A percentile compares a stretch with the other conserved stretches of the same genome.
phyloP scores from a whole-genome alignment of 192 early-diverging fungal genomes.

The Linnemannia schmuckeri region DNA sequence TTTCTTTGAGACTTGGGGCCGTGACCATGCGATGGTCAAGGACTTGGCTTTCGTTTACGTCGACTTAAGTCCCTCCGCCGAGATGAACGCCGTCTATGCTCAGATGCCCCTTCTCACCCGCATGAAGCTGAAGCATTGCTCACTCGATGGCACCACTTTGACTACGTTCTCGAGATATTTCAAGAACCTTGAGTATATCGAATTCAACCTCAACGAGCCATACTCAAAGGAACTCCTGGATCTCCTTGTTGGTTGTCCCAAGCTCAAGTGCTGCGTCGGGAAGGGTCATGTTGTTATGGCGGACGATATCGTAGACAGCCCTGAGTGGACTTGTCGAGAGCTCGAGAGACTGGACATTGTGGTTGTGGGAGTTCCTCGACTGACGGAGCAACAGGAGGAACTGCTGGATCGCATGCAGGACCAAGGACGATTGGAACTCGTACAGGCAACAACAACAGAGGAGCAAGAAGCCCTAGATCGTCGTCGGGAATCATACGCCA shows the following conservation, averaged over 20 bases:
- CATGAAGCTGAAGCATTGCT: not conserved
- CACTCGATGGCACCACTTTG: not conserved
- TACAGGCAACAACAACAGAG: not conserved
- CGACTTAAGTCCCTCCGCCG: not conserved
- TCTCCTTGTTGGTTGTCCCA: not conserved
- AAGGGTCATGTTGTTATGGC: not conserved
- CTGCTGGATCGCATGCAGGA: not conserved
- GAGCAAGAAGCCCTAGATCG: not conserved
- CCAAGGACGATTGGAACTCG: not conserved
- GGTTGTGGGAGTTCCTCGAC: not conserved
- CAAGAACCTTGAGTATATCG: not conserved
- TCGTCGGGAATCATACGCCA: not conserved
- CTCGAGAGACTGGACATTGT: not conserved
- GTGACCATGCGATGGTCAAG: not conserved
- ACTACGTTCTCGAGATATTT: not conserved
- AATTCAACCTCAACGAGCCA: not conserved
- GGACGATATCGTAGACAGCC: not conserved
- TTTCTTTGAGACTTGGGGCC: not conserved
- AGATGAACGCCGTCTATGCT: not conserved
- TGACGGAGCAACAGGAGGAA: not conserved
- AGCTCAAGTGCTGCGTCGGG: not conserved
- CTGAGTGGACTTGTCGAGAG: not conserved
- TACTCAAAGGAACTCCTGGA: not conserved
- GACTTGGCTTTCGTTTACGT: not conserved
- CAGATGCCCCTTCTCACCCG: not conserved